Percentiles rank a stretch among this genome's conserved stretches.
phyloP scores from a whole-genome alignment of 345 rosid genomes.

The Ceriops tagal region DNA sequence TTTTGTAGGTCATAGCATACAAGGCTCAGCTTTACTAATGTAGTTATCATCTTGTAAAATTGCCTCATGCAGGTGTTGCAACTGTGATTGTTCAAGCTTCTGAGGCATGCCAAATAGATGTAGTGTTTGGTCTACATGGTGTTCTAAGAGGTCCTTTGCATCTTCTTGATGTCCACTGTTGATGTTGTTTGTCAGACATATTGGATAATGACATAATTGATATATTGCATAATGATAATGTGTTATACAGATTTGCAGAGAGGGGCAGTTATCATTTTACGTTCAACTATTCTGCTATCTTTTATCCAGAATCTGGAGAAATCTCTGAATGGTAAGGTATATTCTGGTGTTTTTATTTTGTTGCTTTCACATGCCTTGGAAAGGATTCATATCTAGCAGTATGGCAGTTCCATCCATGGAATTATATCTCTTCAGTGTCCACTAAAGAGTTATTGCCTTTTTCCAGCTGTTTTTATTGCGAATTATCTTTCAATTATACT shows the following conservation, averaged over 20 bases:
- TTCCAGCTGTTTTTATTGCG: no score
- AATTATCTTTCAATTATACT: no score
- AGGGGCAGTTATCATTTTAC: constrained; percentile 55
- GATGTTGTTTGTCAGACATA: not conserved
- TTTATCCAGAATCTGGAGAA: constrained; percentile 58
- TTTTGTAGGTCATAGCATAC: not conserved
- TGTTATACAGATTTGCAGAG: constrained; percentile 49
- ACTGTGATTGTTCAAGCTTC: constrained; percentile 64
- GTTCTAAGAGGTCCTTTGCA: constrained; percentile 52
- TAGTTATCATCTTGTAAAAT: not conserved
- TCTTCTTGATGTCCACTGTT: constrained; percentile 11
- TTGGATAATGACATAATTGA: not conserved
- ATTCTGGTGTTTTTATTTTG: constrained; percentile 1
- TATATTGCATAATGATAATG: not conserved
- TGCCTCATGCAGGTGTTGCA: constrained; percentile 47
- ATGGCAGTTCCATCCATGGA: not conserved
- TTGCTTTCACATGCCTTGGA: not conserved
- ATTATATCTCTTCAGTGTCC: no score
- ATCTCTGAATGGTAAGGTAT: constrained; percentile 47
- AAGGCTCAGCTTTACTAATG: not conserved
- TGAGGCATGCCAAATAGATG: constrained; percentile 56
- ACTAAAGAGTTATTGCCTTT: no score
- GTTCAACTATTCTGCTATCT: constrained; percentile 44
- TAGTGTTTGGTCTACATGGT: constrained; percentile 56
- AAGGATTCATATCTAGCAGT: not conserved